These are phyloP conservation scores for Infundibulicybe gibba DNA, from an alignment of 768 basidiomycete genomes.

Conservation along the genomic window DNA sequence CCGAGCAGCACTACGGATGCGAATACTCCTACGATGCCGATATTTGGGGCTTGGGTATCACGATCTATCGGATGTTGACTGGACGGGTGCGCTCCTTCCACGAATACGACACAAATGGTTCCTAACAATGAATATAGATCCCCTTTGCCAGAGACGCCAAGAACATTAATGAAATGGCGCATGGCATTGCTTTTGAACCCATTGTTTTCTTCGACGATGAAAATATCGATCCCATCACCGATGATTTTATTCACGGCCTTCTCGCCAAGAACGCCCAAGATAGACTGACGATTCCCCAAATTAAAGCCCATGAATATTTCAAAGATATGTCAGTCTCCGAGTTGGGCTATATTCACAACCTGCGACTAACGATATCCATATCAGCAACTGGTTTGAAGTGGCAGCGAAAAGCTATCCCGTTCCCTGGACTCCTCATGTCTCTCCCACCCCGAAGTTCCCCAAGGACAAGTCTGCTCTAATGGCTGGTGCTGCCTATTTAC, in stretches of 20 bases:
- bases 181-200: not conserved
- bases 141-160: too few relatives aligned
- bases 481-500: too few relatives aligned
- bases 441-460: slow-evolving; percentile 4
- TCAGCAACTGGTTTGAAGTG: slow-evolving; percentile 9
- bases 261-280: not conserved
- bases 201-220: not conserved
- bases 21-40: slow-evolving; percentile 31
- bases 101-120: too few relatives aligned
- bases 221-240: not conserved
- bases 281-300: not conserved
- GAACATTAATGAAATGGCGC: not conserved
- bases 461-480: not conserved
- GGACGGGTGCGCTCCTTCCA: slow-evolving; percentile 29
- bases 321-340: not conserved
- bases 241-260: not conserved
- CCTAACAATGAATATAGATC: too few relatives aligned
- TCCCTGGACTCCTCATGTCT: slow-evolving; percentile 7
- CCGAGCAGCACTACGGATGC: slow-evolving; percentile 10
- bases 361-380: not conserved
- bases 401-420: slow-evolving; percentile 1
- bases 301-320: slow-evolving; percentile 6
- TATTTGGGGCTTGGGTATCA: slow-evolving; percentile 72
- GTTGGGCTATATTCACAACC: not conserved
- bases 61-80: slow-evolving; percentile 63